A percentile compares a stretch with the other conserved stretches of the same genome.
These are phyloP conservation scores for Linaria vulgaris DNA, from an alignment of 257 asterid genomes.

Conservation along the genomic window DNA sequence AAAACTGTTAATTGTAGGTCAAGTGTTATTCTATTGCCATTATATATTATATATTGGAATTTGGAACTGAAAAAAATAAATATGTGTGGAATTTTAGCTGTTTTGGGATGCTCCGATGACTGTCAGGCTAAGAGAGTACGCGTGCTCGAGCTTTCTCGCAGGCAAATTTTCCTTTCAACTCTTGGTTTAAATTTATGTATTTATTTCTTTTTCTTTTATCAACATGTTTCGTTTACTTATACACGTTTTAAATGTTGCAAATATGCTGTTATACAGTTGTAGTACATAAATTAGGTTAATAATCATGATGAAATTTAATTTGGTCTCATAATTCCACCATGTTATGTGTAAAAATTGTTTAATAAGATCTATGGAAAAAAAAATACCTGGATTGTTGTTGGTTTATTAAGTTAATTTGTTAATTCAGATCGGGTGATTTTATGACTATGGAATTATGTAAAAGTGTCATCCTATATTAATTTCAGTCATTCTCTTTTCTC, in stretches of 20 bases:
- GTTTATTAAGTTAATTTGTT: neutral
- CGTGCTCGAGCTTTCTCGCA: slow-evolving; percentile 98
- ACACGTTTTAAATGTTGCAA: neutral
- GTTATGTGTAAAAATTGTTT: neutral
- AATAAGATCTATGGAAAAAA: no score
- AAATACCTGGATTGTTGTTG: no score
- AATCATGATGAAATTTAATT: neutral
- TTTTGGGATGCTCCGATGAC: slow-evolving; percentile 84
- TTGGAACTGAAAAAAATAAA: neutral
- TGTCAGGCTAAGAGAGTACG: slow-evolving; percentile 93
- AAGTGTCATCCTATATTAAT: no score
- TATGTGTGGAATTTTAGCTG: slow-evolving; percentile 95
- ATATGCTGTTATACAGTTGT: no score
- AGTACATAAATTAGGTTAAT: neutral
- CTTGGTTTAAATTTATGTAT: neutral
- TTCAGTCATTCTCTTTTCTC: no score
- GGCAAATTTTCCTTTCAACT: slow-evolving; percentile 38
- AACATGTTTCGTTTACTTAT: no score
- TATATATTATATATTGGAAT: neutral
- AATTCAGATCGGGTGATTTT: no score
- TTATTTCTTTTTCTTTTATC: no score
- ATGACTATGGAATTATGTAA: no score
- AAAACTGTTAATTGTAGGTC: no score
- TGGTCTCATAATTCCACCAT: neutral
- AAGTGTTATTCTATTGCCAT: neutral